Evolutionary conservation across 768 basidiomycete genomes (phyloP).

Genomic region (Hebeloma cylindrosporum): DNA sequence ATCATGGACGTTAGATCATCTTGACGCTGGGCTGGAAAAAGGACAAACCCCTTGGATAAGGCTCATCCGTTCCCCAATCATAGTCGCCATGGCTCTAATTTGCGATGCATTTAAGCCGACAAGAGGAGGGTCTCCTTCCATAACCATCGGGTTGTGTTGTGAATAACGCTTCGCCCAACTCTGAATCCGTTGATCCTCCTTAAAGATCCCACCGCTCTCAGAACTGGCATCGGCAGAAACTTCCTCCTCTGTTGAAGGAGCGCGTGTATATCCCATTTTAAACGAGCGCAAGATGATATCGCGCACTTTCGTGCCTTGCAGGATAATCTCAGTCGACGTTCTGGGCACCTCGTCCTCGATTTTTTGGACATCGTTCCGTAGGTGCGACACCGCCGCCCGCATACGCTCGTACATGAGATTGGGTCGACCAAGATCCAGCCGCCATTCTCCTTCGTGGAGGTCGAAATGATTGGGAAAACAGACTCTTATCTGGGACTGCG

Average conservation of each 20-base stretch:
- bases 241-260: not conserved
- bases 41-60: constrained; percentile 84
- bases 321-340: constrained; percentile 47
- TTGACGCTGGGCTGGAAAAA: too few species aligned
- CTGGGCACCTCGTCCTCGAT: constrained; percentile 34
- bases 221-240: not conserved
- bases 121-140: constrained; percentile 80
- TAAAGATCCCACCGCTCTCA: constrained; percentile 47
- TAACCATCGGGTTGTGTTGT: constrained; percentile 51
- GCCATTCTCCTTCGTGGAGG: constrained; percentile 53
- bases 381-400: constrained; percentile 57
- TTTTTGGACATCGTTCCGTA: constrained; percentile 53
- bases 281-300: constrained; percentile 69
- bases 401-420: constrained; percentile 70
- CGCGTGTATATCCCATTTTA: not conserved
- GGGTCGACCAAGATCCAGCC: constrained; percentile 70
- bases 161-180: constrained; percentile 81
- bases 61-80: constrained; percentile 78
- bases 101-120: constrained; percentile 72
- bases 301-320: constrained; percentile 72
- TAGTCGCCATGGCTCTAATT: constrained; percentile 77
- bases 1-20: constrained; percentile 2
- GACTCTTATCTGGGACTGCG: constrained; percentile 54
- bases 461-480: constrained; percentile 51
- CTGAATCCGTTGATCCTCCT: constrained; percentile 70